A percentile compares a stretch with the other conserved stretches of the same genome.
phyloP scores from a whole-genome alignment of 768 basidiomycete genomes.

The Saitozyma podzolica region DNA sequence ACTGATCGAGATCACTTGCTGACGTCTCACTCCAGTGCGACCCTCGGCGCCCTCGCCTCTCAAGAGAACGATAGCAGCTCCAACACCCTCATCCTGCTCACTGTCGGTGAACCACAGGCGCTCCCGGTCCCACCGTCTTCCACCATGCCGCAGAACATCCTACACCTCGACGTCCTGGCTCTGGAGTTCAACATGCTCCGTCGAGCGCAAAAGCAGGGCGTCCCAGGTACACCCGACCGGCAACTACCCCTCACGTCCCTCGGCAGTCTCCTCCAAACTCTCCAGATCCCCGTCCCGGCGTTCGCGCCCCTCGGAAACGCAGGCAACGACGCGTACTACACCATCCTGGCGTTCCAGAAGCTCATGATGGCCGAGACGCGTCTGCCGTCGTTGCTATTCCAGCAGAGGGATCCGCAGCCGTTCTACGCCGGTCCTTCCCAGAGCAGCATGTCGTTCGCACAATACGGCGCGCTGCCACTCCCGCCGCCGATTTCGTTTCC shows the following conservation, averaged over 20 bases:
- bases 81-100: conserved; percentile 49
- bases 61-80: conserved; percentile 43
- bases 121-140: conserved; percentile 39
- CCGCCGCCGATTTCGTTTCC: neutral
- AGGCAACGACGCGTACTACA: conserved; percentile 51
- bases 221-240: conserved; percentile 35
- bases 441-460: neutral
- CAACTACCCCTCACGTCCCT: conserved; percentile 36
- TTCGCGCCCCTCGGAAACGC: conserved; percentile 48
- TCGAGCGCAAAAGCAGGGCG: conserved; percentile 31
- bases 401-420: neutral
- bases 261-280: conserved; percentile 32
- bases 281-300: conserved; percentile 43
- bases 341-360: conserved; percentile 47
- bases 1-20: neutral
- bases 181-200: conserved; percentile 46
- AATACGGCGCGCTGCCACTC: neutral
- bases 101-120: conserved; percentile 36
- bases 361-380: conserved; percentile 48
- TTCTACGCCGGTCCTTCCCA: neutral
- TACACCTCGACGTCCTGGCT: conserved; percentile 46
- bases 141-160: conserved; percentile 45
- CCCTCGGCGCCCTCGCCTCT: conserved; percentile 43
- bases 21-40: conserved; percentile 33
- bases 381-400: conserved; percentile 34